Conservation (phyloP, 202 grass and related monocot species). For the Hordeum pubiflorum region DNA sequence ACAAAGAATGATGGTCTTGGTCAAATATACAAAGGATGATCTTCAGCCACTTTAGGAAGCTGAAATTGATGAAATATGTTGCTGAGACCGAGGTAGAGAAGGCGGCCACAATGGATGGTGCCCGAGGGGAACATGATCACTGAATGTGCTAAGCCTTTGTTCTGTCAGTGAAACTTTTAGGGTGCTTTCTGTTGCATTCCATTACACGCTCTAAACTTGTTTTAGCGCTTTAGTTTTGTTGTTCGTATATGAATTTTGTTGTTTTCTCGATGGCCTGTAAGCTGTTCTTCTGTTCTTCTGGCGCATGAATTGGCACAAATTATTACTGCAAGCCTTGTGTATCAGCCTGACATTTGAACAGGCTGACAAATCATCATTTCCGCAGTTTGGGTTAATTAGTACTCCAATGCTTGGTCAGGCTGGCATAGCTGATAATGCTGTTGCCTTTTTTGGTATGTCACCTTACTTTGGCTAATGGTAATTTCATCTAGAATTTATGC, state of each 20-base stretch:
- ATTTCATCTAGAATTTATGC: background rate
- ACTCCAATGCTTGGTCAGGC: no score
- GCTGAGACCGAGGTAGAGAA: constrained; percentile 79
- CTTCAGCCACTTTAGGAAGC: constrained; percentile 61
- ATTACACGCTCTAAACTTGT: constrained; percentile 11
- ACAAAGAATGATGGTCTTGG: constrained; percentile 49
- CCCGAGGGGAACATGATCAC: constrained; percentile 35
- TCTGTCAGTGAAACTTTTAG: background rate
- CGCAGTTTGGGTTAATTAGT: background rate
- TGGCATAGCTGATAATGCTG: background rate
- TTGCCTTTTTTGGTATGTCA: constrained; percentile 8
- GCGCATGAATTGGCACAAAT: background rate
- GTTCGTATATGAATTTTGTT: constrained; percentile 24
- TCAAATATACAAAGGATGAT: constrained; percentile 19
- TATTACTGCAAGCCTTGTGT: background rate
- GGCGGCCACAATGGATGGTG: constrained; percentile 71
- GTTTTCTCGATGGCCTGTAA: background rate
- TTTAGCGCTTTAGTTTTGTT: constrained; percentile 9
- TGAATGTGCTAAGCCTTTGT: background rate
- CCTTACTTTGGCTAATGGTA: background rate
- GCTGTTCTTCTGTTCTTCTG: background rate
- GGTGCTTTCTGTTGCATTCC: background rate
- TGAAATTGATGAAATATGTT: constrained; percentile 66
- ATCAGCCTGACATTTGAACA: background rate
- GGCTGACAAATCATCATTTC: background rate